Evolutionary conservation across 2,329 filamentous ascomycete species (phyloP).

Genomic region (Phoma sp.): DNA sequence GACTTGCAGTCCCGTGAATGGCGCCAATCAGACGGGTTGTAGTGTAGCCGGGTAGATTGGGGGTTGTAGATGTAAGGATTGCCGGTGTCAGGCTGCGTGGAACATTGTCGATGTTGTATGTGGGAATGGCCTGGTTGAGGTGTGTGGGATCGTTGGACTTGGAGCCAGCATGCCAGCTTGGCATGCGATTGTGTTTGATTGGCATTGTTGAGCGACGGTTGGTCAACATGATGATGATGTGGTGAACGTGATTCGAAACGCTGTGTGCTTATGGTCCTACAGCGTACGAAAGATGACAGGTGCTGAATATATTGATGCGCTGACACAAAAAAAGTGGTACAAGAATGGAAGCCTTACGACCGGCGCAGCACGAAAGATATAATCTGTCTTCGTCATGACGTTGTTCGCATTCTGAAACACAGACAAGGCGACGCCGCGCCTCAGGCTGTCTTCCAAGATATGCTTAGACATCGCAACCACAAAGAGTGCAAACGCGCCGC

Average conservation of each 20-base stretch:
- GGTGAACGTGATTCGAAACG: background rate
- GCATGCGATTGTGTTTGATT: constrained; percentile 33
- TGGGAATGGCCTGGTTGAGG: constrained; percentile 1
- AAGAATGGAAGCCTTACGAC: background rate
- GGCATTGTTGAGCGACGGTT: constrained; percentile 48
- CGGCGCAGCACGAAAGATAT: constrained; percentile 1
- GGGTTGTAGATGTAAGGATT: constrained; percentile 40
- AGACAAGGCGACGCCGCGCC: constrained; percentile 30
- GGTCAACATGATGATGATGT: constrained; percentile 35
- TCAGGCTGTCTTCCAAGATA: constrained; percentile 18
- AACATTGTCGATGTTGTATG: constrained; percentile 30
- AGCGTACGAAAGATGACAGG: background rate
- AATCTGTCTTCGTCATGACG: constrained; percentile 13
- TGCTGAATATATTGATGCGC: background rate
- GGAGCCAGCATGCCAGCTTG: constrained; percentile 35
- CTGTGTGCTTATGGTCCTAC: background rate
- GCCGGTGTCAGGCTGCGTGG: constrained; percentile 38
- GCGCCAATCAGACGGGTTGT: constrained; percentile 37
- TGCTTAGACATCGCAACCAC: constrained; percentile 32
- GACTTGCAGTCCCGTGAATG: constrained; percentile 43
- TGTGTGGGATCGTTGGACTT: constrained; percentile 20
- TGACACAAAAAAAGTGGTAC: background rate
- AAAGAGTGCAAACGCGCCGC: constrained; percentile 10
- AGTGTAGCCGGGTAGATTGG: constrained; percentile 36
- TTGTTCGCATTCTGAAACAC: constrained; percentile 33